Evolutionary conservation across 1,284 basidiomycete genomes (phyloP).

Genomic region (Sporisorium exsertum): DNA sequence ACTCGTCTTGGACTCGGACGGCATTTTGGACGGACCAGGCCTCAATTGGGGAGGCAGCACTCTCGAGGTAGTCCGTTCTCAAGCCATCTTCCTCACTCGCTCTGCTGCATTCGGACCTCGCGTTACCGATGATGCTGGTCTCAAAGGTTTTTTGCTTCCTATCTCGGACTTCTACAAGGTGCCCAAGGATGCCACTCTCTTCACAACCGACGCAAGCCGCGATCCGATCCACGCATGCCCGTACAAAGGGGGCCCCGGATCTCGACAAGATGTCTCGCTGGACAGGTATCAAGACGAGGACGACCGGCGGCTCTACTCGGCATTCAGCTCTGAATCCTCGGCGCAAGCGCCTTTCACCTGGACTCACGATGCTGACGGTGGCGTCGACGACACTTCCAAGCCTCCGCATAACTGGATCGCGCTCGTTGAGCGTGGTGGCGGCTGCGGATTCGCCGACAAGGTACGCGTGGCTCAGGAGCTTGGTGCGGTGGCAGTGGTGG

Average conservation of each 20-base stretch:
- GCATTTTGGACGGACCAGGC: slow-evolving; percentile 44
- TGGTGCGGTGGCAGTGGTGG: slow-evolving; percentile 66
- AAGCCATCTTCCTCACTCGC: slow-evolving; percentile 62
- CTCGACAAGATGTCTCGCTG: slow-evolving; percentile 18
- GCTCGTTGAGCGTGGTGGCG: slow-evolving; percentile 62
- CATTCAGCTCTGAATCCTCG: slow-evolving; percentile 15
- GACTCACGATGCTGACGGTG: slow-evolving; percentile 17
- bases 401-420: slow-evolving; percentile 67
- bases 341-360: slow-evolving; percentile 24
- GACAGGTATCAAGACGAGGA: slow-evolving; percentile 40
- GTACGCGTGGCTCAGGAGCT: slow-evolving; percentile 64
- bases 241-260: slow-evolving; percentile 52
- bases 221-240: slow-evolving; percentile 53
- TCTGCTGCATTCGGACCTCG: slow-evolving; percentile 66
- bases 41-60: slow-evolving; percentile 61
- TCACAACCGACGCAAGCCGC: slow-evolving; percentile 21
- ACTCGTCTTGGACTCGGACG: slow-evolving; percentile 27
- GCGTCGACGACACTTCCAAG: neutral
- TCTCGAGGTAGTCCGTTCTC: slow-evolving; percentile 58
- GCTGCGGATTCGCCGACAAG: slow-evolving; percentile 65
- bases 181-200: slow-evolving; percentile 23
- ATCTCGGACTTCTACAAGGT: slow-evolving; percentile 59
- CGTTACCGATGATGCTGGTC: slow-evolving; percentile 53
- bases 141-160: slow-evolving; percentile 56
- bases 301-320: slow-evolving; percentile 40